These are phyloP conservation scores for Candida mattraensis DNA, from an alignment of 805 yeast genomes.

Conservation along the genomic window DNA sequence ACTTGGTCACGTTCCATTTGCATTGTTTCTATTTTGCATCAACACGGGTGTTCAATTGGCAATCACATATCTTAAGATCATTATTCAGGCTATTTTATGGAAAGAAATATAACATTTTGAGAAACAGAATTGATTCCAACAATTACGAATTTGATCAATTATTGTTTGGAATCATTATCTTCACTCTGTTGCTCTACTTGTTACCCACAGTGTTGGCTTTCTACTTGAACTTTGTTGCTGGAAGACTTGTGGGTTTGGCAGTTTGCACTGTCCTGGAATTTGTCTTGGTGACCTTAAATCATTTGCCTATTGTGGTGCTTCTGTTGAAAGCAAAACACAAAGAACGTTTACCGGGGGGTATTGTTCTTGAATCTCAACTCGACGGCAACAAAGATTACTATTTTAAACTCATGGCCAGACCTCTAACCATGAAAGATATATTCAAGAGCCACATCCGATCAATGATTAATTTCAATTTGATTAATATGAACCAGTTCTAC, in stretches of 20 bases:
- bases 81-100: conserved; percentile 87
- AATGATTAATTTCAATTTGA: conserved; percentile 29
- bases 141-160: conserved; percentile 85
- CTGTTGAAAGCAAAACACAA: conserved; percentile 79
- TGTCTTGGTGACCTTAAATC: conserved; percentile 64
- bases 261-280: conserved; percentile 56
- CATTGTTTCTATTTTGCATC: conserved; percentile 76
- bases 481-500: conserved; percentile 21
- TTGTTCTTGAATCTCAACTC: conserved; percentile 33
- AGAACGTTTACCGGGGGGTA: conserved; percentile 57
- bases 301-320: conserved; percentile 83
- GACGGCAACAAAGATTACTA: conserved; percentile 5
- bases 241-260: conserved; percentile 52
- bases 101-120: conserved; percentile 76
- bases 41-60: conserved; percentile 77
- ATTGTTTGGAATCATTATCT: conserved; percentile 82
- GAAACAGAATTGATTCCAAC: conserved; percentile 83
- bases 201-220: conserved; percentile 88
- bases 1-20: conserved; percentile 67
- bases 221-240: conserved; percentile 67
- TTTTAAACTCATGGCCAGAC: conserved; percentile 27
- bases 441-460: conserved; percentile 30
- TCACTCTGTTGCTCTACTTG: conserved; percentile 74
- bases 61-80: conserved; percentile 63
- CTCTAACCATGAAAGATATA: conserved; percentile 30